Conservation (phyloP, 2,329 filamentous ascomycete species). For the Xylariaceae sp. region DNA sequence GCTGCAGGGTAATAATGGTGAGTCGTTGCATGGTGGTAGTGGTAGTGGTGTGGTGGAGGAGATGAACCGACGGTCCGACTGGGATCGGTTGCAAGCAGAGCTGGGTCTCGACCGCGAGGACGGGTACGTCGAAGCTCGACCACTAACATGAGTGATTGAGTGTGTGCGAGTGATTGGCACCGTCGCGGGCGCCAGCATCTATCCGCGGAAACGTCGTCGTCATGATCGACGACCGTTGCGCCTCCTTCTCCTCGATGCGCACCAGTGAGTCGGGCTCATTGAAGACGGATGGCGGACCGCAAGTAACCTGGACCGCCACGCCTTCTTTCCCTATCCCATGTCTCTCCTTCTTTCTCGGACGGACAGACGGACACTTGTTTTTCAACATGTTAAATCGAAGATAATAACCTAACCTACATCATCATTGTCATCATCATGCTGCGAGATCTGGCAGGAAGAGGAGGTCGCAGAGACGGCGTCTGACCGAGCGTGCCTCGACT, state of each 20-base stretch:
- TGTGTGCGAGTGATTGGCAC: no score
- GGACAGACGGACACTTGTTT: not conserved
- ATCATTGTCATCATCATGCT: no score
- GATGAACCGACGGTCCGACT: not conserved
- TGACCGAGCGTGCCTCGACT: no score
- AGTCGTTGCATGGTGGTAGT: not conserved
- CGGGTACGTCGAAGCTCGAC: not conserved
- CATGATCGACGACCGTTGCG: not conserved
- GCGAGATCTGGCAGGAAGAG: no score
- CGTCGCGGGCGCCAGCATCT: not conserved
- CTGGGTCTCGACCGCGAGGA: conserved; percentile 1
- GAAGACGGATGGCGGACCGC: no score
- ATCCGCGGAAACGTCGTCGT: not conserved
- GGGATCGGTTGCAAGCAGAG: conserved; percentile 7
- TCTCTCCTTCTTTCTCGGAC: not conserved
- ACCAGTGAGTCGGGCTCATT: no score
- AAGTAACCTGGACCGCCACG: no score
- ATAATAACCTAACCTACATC: no score
- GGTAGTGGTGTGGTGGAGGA: not conserved
- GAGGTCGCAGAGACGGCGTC: no score
- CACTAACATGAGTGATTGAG: not conserved
- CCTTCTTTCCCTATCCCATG: not conserved
- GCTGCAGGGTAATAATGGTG: not conserved
- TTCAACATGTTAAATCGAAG: not conserved
- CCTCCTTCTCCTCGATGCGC: no score